Base-by-base conservation (phyloP, 108 stramenopile genomes). In the Cylindrotheca fusiformis region DNA sequence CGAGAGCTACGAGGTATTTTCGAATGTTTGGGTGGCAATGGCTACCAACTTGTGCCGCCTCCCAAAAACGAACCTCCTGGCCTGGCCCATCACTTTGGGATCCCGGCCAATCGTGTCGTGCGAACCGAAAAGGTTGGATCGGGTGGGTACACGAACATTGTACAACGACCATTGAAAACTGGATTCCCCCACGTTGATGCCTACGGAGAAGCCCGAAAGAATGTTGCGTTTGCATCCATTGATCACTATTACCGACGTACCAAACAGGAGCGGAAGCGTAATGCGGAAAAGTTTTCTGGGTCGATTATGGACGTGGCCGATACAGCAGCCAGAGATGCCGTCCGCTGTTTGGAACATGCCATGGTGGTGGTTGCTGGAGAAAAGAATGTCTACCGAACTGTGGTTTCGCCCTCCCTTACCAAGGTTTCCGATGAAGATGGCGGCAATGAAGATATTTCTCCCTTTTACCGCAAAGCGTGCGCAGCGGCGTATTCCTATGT, bases 51-150 rank as follows among this genome's bases (percentile, higher is more conserved):
- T 26, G 62, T 54, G 20, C 71, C 69, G 1, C 46, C 73, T 2
- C 55, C 71, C 21, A 73, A 71, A 52, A 78, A 74, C 21, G 82
- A 85, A 54, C 81, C 85, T 6, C 32, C 71, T 41, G 71, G 72
- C n/a, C 44, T 82, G 49, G 48, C 67, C 14, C 52, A 64, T 31
- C 58, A 75, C 54, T 79, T 80, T 55, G 63, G 80, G 12, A 70
- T 84, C 30, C 76, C 74, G 1, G 76, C 85, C 19, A 82, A 81
- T 41, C 79, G 81, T 33, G 71, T 88, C 1, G 48, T 79, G 30
- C 73, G 91, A 31, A 90, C 88, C 4, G 91, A 90, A 70, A 93
- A 93, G 68, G 88, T 93, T 20, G 91, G 91, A 0, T 77, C 80
- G 23, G 87, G 91, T 22, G 67, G 77, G 36, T 91, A 84, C 65